phyloP scores from a whole-genome alignment of 2,329 filamentous ascomycete species.

The Eutypella sp. region DNA sequence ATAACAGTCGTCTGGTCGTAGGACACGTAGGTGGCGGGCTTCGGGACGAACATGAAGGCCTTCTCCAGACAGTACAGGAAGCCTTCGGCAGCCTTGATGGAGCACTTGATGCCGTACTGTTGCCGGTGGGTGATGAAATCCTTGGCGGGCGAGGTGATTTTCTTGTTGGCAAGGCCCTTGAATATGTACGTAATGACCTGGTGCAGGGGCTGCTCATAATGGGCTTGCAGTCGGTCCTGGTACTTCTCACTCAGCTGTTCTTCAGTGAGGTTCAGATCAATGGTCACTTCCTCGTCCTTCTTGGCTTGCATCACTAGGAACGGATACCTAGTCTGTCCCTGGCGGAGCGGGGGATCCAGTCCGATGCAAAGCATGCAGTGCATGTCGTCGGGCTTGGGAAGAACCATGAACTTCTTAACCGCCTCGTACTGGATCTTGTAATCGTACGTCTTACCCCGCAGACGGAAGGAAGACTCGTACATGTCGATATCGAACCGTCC shows the following conservation, averaged over 20 bases:
- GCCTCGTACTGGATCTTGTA: constrained; percentile 99
- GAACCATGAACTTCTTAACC: constrained; percentile 98
- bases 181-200: constrained; percentile 95
- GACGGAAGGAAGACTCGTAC: constrained; percentile 95
- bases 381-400: constrained; percentile 97
- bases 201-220: constrained; percentile 91
- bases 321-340: constrained; percentile 95
- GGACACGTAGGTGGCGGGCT: constrained; percentile 93
- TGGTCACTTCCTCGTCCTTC: constrained; percentile 92
- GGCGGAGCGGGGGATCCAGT: constrained; percentile 87
- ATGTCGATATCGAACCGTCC: constrained; percentile 99
- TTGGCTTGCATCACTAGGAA: constrained; percentile 99
- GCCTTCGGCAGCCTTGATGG: constrained; percentile 99
- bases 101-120: constrained; percentile 95
- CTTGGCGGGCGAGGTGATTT: constrained; percentile 87
- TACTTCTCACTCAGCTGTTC: constrained; percentile 80
- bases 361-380: constrained; percentile 94
- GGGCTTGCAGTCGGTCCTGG: constrained; percentile 79
- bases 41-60: constrained; percentile 98
- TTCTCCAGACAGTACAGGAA: constrained; percentile 97
- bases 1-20: constrained; percentile 90
- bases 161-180: constrained; percentile 89
- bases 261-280: constrained; percentile 94
- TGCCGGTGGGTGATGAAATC: constrained; percentile 92
- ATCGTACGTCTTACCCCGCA: constrained; percentile 98